Evolutionary conservation across 2,329 filamentous ascomycete genomes (phyloP).

Genomic region (Sporothrix inflata): DNA sequence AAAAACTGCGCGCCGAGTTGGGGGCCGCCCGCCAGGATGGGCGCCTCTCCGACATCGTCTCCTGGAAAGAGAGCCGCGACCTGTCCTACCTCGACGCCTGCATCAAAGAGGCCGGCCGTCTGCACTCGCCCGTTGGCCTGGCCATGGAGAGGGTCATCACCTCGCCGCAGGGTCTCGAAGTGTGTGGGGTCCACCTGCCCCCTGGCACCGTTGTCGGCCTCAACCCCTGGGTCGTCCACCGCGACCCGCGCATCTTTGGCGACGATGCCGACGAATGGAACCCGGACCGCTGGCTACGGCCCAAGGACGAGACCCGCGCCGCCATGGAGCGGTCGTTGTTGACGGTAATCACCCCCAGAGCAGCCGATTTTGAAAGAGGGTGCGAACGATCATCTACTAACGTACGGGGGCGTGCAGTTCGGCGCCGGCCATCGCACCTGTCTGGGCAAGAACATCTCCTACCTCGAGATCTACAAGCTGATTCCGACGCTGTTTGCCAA

Average conservation of each 20-base stretch:
- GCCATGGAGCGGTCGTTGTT: slow-evolving; percentile 40
- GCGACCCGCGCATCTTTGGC: slow-evolving; percentile 49
- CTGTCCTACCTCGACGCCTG: slow-evolving; percentile 54
- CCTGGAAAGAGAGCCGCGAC: slow-evolving; percentile 35
- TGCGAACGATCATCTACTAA: slow-evolving; percentile 29
- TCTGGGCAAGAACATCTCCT: slow-evolving; percentile 43
- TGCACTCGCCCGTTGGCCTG: slow-evolving; percentile 54
- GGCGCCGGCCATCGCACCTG: slow-evolving; percentile 47
- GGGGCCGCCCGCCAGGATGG: slow-evolving; percentile 30
- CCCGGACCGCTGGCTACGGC: slow-evolving; percentile 53
- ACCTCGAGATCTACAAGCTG: slow-evolving; percentile 44
- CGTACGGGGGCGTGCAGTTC: slow-evolving; percentile 36
- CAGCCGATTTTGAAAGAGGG: too few relatives aligned
- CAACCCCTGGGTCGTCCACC: slow-evolving; percentile 46
- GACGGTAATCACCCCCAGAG: too few relatives aligned
- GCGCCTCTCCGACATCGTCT: slow-evolving; percentile 18
- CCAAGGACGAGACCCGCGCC: slow-evolving; percentile 39
- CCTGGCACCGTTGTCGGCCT: slow-evolving; percentile 47
- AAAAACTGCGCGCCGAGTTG: slow-evolving; percentile 44
- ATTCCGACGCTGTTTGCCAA: slow-evolving; percentile 44
- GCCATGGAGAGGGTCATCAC: slow-evolving; percentile 53
- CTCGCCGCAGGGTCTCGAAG: slow-evolving; percentile 43
- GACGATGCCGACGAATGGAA: slow-evolving; percentile 49
- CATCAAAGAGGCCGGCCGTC: slow-evolving; percentile 54
- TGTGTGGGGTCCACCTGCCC: slow-evolving; percentile 43